phyloP scores from a whole-genome alignment of 768 basidiomycete species.

The Mycena belliarum region DNA sequence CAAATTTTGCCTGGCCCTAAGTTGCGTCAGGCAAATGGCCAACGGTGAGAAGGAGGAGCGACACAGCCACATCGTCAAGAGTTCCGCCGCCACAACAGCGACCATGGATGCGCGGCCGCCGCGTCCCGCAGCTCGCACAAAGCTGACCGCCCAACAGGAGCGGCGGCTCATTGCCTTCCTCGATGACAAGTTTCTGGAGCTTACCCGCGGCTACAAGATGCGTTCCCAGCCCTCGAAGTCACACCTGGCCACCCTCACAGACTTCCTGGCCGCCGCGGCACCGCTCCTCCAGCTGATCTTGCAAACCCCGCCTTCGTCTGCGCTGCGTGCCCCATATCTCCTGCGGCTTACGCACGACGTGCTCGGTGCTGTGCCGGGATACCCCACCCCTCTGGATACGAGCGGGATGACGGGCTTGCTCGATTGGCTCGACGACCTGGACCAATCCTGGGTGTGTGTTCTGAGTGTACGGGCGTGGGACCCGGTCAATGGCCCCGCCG shows the following conservation, averaged over 20 bases:
- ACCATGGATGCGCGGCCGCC: background rate
- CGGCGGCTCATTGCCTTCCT: conserved; percentile 63
- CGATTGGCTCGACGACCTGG: conserved; percentile 72
- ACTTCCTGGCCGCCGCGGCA: conserved; percentile 61
- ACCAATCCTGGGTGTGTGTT: conserved; percentile 72
- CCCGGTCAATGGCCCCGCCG: conserved; percentile 38
- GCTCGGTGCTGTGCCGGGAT: conserved; percentile 61
- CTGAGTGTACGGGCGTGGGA: conserved; percentile 71
- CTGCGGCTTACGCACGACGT: conserved; percentile 73
- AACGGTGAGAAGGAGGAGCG: no score
- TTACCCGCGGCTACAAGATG: conserved; percentile 74
- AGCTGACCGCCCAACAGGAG: conserved; percentile 58
- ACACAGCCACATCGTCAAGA: no score
- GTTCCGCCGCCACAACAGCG: background rate
- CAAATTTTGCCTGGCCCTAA: no score
- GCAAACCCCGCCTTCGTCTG: conserved; percentile 73
- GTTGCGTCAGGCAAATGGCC: no score
- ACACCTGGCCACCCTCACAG: conserved; percentile 51
- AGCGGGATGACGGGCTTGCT: conserved; percentile 52
- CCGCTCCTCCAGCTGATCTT: conserved; percentile 61
- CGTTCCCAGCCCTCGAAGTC: conserved; percentile 53
- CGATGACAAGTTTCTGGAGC: conserved; percentile 63
- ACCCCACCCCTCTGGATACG: conserved; percentile 46
- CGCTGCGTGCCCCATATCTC: conserved; percentile 65
- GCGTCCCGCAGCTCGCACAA: conserved; percentile 25